These are phyloP conservation scores for Pythium aquatile DNA, from an alignment of 352 stramenopile genomes.

Conservation along the genomic window DNA sequence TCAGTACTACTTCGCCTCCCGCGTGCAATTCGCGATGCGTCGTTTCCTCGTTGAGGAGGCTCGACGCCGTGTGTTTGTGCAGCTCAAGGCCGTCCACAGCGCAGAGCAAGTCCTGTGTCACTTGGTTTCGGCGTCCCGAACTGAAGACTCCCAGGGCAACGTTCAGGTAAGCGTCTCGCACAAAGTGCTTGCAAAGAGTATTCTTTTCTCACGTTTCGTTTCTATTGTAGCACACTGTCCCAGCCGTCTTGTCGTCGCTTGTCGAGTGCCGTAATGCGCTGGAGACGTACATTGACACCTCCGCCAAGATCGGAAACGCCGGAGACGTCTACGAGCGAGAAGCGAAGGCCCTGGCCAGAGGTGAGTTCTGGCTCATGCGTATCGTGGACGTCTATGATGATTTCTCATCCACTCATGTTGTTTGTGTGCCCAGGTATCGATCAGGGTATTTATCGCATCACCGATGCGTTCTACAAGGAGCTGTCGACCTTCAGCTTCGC, in stretches of 20 bases:
- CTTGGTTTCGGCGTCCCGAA: constrained; percentile 52
- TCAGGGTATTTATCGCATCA: constrained; percentile 79
- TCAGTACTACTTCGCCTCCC: constrained; percentile 32
- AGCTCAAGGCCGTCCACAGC: constrained; percentile 37
- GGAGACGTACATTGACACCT: constrained; percentile 67
- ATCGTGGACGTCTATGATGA: neutral
- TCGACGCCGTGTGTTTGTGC: constrained; percentile 27
- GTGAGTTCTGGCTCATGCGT: neutral
- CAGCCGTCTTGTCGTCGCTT: constrained; percentile 64
- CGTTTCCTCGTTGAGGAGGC: constrained; percentile 31
- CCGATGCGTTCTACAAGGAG: constrained; percentile 60
- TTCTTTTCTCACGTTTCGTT: constrained; percentile 3
- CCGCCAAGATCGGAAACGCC: constrained; percentile 54
- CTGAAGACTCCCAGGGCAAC: constrained; percentile 61
- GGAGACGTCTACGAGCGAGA: constrained; percentile 65
- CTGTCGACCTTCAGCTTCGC: constrained; percentile 57
- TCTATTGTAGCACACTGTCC: constrained; percentile 52
- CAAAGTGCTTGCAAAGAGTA: neutral
- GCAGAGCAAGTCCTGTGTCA: constrained; percentile 57
- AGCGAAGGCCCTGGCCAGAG: constrained; percentile 54
- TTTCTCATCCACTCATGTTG: constrained; percentile 2
- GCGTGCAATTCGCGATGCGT: constrained; percentile 31
- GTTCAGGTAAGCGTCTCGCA: constrained; percentile 49
- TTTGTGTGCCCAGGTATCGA: constrained; percentile 50
- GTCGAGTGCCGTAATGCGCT: constrained; percentile 64